A percentile compares a stretch with the other conserved stretches of the same genome.
These are phyloP conservation scores for Fonsecaea pugnacius DNA, from an alignment of 2,329 filamentous ascomycete genomes.

Conservation along the genomic window DNA sequence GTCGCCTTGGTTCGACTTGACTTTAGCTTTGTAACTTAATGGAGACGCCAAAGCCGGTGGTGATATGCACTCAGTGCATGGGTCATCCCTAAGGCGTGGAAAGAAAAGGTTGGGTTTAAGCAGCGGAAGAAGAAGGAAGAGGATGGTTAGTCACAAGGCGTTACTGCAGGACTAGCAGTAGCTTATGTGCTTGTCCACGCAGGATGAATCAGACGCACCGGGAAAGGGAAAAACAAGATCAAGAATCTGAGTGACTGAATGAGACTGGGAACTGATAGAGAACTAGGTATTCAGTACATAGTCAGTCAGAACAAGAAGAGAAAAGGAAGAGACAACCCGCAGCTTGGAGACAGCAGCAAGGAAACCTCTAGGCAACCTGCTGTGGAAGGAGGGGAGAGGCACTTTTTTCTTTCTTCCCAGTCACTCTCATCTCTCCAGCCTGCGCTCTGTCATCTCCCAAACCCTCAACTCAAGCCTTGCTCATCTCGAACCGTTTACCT, in stretches of 20 bases:
- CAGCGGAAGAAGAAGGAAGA: background rate
- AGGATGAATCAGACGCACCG: background rate
- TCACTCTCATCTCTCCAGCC: background rate
- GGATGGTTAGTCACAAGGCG: slow-evolving; percentile 6
- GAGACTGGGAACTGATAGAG: too few relatives aligned
- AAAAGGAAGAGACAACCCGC: background rate
- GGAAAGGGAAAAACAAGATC: background rate
- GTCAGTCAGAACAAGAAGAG: too few relatives aligned
- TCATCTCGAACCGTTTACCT: background rate
- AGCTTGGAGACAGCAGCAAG: background rate
- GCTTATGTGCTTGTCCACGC: background rate
- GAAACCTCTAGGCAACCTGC: background rate
- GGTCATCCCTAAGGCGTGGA: background rate
- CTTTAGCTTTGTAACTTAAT: background rate
- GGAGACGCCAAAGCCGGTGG: background rate
- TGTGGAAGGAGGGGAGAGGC: background rate
- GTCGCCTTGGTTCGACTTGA: background rate
- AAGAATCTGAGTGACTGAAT: background rate
- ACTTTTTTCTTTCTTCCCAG: background rate
- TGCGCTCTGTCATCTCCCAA: background rate
- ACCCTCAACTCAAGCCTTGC: background rate
- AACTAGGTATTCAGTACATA: too few relatives aligned
- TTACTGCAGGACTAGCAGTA: slow-evolving; percentile 16
- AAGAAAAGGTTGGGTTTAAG: background rate
- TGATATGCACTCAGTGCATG: background rate